These are phyloP conservation scores for Hydrangea macrophylla DNA, from an alignment of 148 eudicot species.

Conservation along the genomic window DNA sequence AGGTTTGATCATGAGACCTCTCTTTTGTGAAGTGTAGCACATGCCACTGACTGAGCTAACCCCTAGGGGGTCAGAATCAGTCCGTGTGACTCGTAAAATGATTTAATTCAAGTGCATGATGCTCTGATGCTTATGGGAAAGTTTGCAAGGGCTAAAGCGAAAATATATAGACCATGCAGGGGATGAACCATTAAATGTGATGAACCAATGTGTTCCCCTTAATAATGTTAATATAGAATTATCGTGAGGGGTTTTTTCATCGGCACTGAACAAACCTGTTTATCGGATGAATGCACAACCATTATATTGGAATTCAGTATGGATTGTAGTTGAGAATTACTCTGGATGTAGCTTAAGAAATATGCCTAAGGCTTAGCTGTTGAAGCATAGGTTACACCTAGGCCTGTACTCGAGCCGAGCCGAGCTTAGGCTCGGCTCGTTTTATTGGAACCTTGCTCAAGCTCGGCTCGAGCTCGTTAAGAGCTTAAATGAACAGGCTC, in stretches of 20 bases:
- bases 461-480: too few species aligned
- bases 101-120: too few species aligned
- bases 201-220: neutral
- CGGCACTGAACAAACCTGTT: neutral
- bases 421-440: too few species aligned
- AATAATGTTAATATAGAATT: neutral
- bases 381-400: too few species aligned
- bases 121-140: neutral
- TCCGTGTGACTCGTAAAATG: too few species aligned
- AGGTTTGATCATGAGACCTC: too few species aligned
- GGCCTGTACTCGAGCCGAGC: too few species aligned
- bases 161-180: neutral
- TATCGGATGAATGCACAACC: neutral
- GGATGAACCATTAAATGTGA: neutral
- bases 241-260: neutral
- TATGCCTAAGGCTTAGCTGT: neutral
- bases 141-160: neutral
- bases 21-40: too few species aligned
- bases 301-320: neutral
- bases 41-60: too few species aligned
- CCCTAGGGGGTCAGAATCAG: too few species aligned
- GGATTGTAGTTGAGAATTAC: neutral
- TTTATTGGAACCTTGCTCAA: too few species aligned
- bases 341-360: neutral
- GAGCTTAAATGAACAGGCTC: too few species aligned